Evolutionary conservation across 1,139 yeast species (phyloP), one percentile per base, ranked within the genome.

Genomic region (Yarrowia galli): DNA sequence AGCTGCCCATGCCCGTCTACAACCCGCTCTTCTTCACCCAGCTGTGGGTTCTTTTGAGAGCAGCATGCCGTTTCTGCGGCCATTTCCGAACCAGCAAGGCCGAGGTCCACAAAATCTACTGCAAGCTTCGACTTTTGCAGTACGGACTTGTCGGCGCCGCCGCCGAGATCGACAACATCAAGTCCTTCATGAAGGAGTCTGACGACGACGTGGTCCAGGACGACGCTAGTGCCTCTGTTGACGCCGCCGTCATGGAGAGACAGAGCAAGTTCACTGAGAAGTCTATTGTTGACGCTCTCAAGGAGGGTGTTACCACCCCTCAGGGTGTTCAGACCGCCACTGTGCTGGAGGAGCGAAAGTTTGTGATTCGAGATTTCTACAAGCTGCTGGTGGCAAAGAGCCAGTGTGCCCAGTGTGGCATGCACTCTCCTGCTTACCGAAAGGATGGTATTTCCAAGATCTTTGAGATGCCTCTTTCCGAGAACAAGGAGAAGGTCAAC

Each of bases 11-110:
- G 49, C 97, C 98, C 7, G 96, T 92, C 61, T 96, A 92, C 82
- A 95, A 92, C 77, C 98, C 99, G 20, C 81, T 96, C 74, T 95
- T 96, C 76, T 95, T 96, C 86, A 86, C 87, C 76, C 98, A 95
- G 79, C 83, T 96, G 83, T 95, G 89, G 81, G 84, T 91, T 70
- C 88, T 89, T 74, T 83, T 96, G 75, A 84, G 98, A 78, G 85
- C 95, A 53, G 81, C 95, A 35, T 96, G 99, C 84, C 83, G 95
- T 69, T 93, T 87, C 80, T 96, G 99, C 80, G 96, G 91, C 77
- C 88, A 85, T 71, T 92, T 96, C 82, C 87, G 89, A 75, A 83
- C 92, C 74, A 85, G 84, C 72, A 75, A 84, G 10, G 76, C 84
- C 67, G 97, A 91, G 76, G 86, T 87, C 16, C 97, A 95, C 76